These are phyloP conservation scores for Dipteronia dyeriana DNA, from an alignment of 345 rosid genomes.

Conservation along the genomic window DNA sequence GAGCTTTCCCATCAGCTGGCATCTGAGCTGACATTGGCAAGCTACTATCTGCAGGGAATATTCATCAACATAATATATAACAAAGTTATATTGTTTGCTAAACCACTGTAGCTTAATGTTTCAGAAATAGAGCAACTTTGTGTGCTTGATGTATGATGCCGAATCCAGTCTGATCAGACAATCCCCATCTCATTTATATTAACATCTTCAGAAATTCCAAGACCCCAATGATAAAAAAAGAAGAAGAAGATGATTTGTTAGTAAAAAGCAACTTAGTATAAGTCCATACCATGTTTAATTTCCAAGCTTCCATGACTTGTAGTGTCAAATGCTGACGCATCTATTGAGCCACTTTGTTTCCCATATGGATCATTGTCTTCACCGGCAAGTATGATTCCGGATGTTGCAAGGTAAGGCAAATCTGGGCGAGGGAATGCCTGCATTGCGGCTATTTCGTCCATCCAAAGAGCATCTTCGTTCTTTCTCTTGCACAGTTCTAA, in stretches of 20 bases:
- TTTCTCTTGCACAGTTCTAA: conserved; percentile 89
- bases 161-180: not conserved
- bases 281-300: conserved; percentile 52
- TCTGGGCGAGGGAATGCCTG: conserved; percentile 76
- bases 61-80: conserved; percentile 16
- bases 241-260: conserved; percentile 14
- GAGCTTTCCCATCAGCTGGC: conserved; percentile 48
- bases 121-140: not conserved
- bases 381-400: conserved; percentile 76
- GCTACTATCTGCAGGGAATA: conserved; percentile 39
- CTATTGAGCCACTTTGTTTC: conserved; percentile 47
- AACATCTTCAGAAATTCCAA: not conserved
- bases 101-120: not conserved
- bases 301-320: conserved; percentile 58
- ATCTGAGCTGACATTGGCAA: conserved; percentile 29
- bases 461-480: conserved; percentile 93
- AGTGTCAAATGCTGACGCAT: conserved; percentile 41
- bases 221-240: not conserved
- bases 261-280: not conserved
- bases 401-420: conserved; percentile 68
- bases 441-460: conserved; percentile 93
- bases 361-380: conserved; percentile 58
- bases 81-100: not conserved
- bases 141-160: not conserved
- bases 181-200: too few species aligned